These are phyloP conservation scores for Mikania micrantha DNA, from an alignment of 129 eudicot species.

Conservation along the genomic window DNA sequence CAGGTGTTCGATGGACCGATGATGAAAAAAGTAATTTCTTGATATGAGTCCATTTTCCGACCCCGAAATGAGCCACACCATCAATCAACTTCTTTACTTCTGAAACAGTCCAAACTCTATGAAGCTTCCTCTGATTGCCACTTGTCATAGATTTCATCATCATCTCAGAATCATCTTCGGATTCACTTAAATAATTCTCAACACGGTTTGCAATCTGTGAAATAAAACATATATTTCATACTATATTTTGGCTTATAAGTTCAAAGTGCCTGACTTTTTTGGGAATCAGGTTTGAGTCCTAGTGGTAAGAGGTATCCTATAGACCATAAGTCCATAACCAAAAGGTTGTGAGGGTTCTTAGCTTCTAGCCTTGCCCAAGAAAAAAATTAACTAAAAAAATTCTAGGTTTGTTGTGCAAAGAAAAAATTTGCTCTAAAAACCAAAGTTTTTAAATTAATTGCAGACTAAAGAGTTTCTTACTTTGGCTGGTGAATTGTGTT, in stretches of 20 bases:
- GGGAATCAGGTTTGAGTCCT: no score
- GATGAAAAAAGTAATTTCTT: slow-evolving; percentile 63
- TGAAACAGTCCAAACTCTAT: slow-evolving; percentile 60
- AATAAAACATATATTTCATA: neutral
- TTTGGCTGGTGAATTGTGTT: slow-evolving; percentile 16
- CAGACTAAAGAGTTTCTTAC: slow-evolving; percentile 12
- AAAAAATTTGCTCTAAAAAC: no score
- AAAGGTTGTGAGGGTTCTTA: no score
- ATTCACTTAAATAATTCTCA: slow-evolving; percentile 20
- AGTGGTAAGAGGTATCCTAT: no score
- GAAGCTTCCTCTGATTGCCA: slow-evolving; percentile 55
- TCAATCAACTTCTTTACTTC: slow-evolving; percentile 74
- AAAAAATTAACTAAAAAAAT: no score
- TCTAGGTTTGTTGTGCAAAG: no score
- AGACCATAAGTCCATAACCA: no score
- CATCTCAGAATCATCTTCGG: slow-evolving; percentile 33
- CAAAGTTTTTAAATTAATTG: neutral
- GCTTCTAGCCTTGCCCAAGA: no score
- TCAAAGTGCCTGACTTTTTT: no score
- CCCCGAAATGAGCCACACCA: slow-evolving; percentile 82
- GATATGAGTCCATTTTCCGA: slow-evolving; percentile 84
- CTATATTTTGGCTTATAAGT: neutral
- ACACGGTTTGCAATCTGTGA: slow-evolving; percentile 10
- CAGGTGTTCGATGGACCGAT: slow-evolving; percentile 73
- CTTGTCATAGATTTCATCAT: slow-evolving; percentile 22